Evolutionary conservation across 73 alveolate species (phyloP), one percentile per base, ranked within the genome.

Genomic region (Durusdinium trenchii): DNA sequence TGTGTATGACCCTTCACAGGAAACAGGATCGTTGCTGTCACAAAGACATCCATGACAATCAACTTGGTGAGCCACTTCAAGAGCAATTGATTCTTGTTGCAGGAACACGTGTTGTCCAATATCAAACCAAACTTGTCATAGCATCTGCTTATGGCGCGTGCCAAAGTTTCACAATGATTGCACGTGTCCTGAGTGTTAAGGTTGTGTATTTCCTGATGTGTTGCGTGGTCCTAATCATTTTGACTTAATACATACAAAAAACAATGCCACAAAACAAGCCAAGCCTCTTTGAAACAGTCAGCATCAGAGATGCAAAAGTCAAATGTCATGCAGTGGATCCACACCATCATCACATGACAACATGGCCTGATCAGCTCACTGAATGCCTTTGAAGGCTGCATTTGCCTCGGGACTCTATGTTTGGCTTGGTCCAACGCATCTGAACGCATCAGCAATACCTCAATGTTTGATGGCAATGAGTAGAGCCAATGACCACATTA

Each of bases 1-100:
- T 79, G 90, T 1, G 90, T 79, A 67, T 79, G 90, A 6, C 90
- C 90, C 45, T 79, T 79, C 46, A 43, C 46, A 3, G 90, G 90
- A 6, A 45, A 79, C 45, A 16, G 30, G 1, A 79, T 40, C 18
- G 43, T 16, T 10, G 52, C 64, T 47, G 67, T 79, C 40, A 18
- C 90, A 2, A 43, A 43, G 7, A 79, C 90, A 1, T 79, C 67
- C 32, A 79, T 1, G 67, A n/a, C 0, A 6, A 45, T 26, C 67
- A 79, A 32, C 90, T 79, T 45, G 67, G 46, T 32, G 43, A 43
- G 46, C 67, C 62, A 79, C 67, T 43, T 45, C 46, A 46, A 43
- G 7, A 79, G 42, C 57, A 79, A 43, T 12, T 47, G 67, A 45
- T 79, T 79, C 67, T 79, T 79, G 90, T 47, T 45, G 90, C 50